Percentiles rank a stretch among this genome's conserved stretches.
phyloP scores from a whole-genome alignment of 2,329 filamentous ascomycete species.

The Aspergillus sp. region DNA sequence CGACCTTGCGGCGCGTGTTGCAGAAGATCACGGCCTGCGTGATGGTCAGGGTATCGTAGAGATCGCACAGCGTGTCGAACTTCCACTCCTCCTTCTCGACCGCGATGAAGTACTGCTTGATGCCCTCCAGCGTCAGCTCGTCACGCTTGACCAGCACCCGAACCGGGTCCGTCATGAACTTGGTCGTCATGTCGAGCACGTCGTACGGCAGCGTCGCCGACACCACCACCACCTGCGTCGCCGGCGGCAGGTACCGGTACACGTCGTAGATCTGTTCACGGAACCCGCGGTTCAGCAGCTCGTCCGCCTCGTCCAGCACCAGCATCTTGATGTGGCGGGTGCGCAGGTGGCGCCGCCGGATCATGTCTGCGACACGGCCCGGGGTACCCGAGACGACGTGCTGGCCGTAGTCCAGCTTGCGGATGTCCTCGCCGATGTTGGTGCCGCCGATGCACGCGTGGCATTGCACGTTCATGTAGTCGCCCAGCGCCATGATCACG shows the following conservation, averaged over 20 bases:
- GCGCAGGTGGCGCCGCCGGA: slow-evolving; percentile 68
- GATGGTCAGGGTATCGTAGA: slow-evolving; percentile 98
- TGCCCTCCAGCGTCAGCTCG: slow-evolving; percentile 91
- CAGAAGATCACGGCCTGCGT: slow-evolving; percentile 99
- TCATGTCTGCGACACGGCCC: slow-evolving; percentile 89
- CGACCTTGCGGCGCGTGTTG: slow-evolving; percentile 97
- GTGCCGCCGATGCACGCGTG: slow-evolving; percentile 98
- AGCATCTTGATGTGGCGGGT: slow-evolving; percentile 77
- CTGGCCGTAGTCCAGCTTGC: slow-evolving; percentile 94
- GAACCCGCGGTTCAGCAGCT: slow-evolving; percentile 88
- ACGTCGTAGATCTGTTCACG: slow-evolving; percentile 99
- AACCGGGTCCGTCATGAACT: slow-evolving; percentile 99
- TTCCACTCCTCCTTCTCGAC: slow-evolving; percentile 99
- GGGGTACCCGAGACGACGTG: slow-evolving; percentile 97
- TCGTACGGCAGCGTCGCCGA: slow-evolving; percentile 96
- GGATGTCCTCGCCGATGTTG: slow-evolving; percentile 96
- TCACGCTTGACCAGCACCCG: slow-evolving; percentile 98
- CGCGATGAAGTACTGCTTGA: slow-evolving; percentile 99
- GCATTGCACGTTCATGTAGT: slow-evolving; percentile 99
- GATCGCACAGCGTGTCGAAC: slow-evolving; percentile 95
- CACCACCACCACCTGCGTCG: slow-evolving; percentile 97
- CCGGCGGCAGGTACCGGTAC: slow-evolving; percentile 92
- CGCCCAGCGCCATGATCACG: slow-evolving; percentile 98
- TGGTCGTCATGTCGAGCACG: slow-evolving; percentile 97
- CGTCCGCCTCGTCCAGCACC: slow-evolving; percentile 73